Conservation (phyloP, 208 protist species). For the Wallacemonas collosoma region DNA sequence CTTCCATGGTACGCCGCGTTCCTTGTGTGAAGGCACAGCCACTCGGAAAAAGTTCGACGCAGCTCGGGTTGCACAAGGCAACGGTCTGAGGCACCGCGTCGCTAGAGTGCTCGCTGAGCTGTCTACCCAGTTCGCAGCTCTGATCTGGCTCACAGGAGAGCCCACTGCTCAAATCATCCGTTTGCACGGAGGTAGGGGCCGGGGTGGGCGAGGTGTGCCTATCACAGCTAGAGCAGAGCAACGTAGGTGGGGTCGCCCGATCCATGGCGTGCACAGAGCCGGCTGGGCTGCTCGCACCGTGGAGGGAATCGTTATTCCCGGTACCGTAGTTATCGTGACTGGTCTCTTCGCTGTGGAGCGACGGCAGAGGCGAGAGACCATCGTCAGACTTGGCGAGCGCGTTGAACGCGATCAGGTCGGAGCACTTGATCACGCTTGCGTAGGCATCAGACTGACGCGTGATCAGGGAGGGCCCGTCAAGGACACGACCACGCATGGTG, state of each 20-base stretch:
- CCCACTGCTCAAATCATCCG: background rate
- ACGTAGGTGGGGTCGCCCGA: background rate
- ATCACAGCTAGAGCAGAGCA: slow-evolving; percentile 16
- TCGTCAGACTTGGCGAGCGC: background rate
- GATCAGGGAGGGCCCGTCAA: background rate
- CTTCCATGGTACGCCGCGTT: slow-evolving; percentile 81
- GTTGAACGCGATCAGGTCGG: background rate
- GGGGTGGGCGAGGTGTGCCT: background rate
- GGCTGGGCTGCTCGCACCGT: background rate
- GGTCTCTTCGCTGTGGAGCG: background rate
- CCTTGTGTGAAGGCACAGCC: slow-evolving; percentile 43
- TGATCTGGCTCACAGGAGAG: too few species aligned
- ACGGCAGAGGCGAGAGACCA: background rate
- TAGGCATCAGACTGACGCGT: background rate
- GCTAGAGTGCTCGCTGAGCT: too few species aligned
- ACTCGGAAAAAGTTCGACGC: too few species aligned
- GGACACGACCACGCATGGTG: too few species aligned
- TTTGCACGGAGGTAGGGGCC: background rate
- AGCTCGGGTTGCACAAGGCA: too few species aligned
- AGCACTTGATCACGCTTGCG: background rate
- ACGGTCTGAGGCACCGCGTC: too few species aligned
- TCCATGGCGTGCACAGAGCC: background rate
- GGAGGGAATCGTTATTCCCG: slow-evolving; percentile 13
- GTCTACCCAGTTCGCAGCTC: too few species aligned
- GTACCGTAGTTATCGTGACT: slow-evolving; percentile 5